phyloP scores from a whole-genome alignment of 2,329 filamentous ascomycete species.

The Colletotrichum sansevieriae region DNA sequence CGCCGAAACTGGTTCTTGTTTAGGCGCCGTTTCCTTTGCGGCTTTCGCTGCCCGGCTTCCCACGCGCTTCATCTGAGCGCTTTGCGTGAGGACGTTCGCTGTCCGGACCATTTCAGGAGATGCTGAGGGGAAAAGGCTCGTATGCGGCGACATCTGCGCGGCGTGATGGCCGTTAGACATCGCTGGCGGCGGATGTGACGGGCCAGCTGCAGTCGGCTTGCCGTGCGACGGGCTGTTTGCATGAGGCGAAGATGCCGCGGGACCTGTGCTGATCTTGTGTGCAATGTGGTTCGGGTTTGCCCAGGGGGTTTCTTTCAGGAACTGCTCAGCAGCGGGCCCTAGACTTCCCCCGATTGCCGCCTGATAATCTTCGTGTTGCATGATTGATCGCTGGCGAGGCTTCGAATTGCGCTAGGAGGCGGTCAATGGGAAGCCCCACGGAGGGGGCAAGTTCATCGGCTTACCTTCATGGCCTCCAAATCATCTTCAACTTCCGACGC shows the following conservation, averaged over 20 bases:
- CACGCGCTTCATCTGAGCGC: constrained; percentile 41
- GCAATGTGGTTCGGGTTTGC: constrained; percentile 87
- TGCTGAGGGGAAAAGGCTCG: constrained; percentile 35
- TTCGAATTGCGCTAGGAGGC: constrained; percentile 34
- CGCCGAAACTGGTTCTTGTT: constrained; percentile 39
- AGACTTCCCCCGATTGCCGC: constrained; percentile 62
- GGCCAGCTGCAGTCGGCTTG: constrained; percentile 27
- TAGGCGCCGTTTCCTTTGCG: constrained; percentile 38
- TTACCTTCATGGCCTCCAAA: constrained; percentile 87
- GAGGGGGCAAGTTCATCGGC: not conserved
- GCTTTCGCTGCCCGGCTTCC: constrained; percentile 41
- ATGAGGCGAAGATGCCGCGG: constrained; percentile 42
- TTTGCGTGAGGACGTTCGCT: constrained; percentile 40
- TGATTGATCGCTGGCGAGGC: constrained; percentile 53
- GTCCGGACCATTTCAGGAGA: constrained; percentile 40
- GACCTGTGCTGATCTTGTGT: constrained; percentile 64
- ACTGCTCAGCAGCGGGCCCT: constrained; percentile 83
- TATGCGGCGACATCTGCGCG: constrained; percentile 23
- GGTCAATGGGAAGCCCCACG: not conserved
- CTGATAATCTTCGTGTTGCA: constrained; percentile 61
- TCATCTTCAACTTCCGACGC: constrained; percentile 85
- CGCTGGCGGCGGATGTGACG: constrained; percentile 21
- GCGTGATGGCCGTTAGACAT: constrained; percentile 33
- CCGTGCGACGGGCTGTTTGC: constrained; percentile 37
- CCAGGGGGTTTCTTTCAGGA: constrained; percentile 91